phyloP scores from a whole-genome alignment of 2,329 filamentous ascomycete species.

The Aureobasidium leucospermi region DNA sequence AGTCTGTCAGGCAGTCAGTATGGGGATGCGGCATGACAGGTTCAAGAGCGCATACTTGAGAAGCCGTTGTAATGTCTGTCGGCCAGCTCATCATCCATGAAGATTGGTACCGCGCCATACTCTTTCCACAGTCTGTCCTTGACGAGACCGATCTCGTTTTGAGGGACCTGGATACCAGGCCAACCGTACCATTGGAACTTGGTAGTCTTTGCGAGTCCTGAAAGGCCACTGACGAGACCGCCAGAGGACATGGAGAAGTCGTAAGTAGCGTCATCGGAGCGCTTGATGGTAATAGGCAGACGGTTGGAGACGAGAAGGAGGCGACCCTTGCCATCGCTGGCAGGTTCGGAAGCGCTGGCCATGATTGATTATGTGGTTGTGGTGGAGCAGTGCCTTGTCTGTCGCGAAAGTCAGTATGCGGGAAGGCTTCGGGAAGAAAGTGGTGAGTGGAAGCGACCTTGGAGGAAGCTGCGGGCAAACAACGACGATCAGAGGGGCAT shows the following conservation, averaged over 20 bases:
- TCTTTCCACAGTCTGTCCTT: conserved; percentile 74
- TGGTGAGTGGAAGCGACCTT: not conserved
- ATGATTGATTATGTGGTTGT: not conserved
- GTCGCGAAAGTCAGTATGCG: not conserved
- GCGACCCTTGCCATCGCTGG: conserved; percentile 35
- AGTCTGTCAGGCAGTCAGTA: conserved; percentile 51
- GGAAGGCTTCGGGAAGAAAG: not conserved
- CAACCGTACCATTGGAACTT: conserved; percentile 98
- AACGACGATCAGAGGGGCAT: not conserved
- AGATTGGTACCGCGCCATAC: conserved; percentile 84
- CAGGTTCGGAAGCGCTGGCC: not conserved
- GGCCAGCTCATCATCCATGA: conserved; percentile 86
- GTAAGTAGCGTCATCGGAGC: conserved; percentile 84
- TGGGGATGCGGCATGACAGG: not conserved
- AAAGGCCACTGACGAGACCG: conserved; percentile 87
- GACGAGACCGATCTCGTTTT: conserved; percentile 68
- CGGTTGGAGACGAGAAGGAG: conserved; percentile 90
- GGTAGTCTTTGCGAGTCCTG: conserved; percentile 82
- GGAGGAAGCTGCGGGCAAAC: not conserved
- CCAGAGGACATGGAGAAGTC: conserved; percentile 95
- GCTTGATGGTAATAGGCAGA: conserved; percentile 93
- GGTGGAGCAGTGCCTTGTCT: not conserved
- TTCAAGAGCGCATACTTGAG: conserved; percentile 56
- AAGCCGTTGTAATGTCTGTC: conserved; percentile 98
- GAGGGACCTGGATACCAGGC: conserved; percentile 87